These are phyloP conservation scores for Pleurotus tuoliensis DNA, from an alignment of 768 basidiomycete genomes.

Conservation along the genomic window DNA sequence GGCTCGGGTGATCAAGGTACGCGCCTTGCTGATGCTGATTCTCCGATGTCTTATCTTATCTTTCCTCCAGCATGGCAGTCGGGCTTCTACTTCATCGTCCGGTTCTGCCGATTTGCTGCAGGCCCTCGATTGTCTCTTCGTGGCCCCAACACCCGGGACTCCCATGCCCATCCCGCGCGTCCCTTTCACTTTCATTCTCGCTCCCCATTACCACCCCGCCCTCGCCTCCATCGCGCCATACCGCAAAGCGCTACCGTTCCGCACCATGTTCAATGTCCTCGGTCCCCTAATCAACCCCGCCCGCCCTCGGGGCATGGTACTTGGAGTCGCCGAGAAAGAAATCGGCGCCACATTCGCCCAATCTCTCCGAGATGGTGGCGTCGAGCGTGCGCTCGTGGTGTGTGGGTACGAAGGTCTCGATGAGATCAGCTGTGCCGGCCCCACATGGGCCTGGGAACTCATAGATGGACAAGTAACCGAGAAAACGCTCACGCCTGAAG, in stretches of 20 bases:
- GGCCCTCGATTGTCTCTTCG: slow-evolving; percentile 75
- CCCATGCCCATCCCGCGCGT: slow-evolving; percentile 58
- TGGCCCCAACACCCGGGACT: slow-evolving; percentile 51
- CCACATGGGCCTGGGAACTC: slow-evolving; percentile 83
- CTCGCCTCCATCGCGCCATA: slow-evolving; percentile 80
- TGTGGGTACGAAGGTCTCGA: slow-evolving; percentile 91
- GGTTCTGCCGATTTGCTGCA: slow-evolving; percentile 93
- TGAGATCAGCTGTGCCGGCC: slow-evolving; percentile 93
- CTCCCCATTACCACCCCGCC: slow-evolving; percentile 88
- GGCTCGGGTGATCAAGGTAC: slow-evolving; percentile 87
- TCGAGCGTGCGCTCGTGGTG: slow-evolving; percentile 84
- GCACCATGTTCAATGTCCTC: slow-evolving; percentile 94
- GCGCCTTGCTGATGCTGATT: slow-evolving; percentile 13
- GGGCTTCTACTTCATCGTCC: slow-evolving; percentile 90
- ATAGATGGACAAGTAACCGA: slow-evolving; percentile 63
- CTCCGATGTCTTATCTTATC: slow-evolving; percentile 8
- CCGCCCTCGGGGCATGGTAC: slow-evolving; percentile 79
- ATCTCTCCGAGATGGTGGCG: slow-evolving; percentile 68
- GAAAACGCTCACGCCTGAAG: slow-evolving; percentile 56
- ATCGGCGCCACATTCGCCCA: slow-evolving; percentile 81
- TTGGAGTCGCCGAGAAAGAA: slow-evolving; percentile 82
- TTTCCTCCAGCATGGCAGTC: slow-evolving; percentile 71
- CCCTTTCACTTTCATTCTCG: slow-evolving; percentile 92
- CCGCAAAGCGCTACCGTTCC: slow-evolving; percentile 85
- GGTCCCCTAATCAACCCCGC: slow-evolving; percentile 95